Conservation (phyloP, 23 red algal genomes). For the Gracilaria caudata region DNA sequence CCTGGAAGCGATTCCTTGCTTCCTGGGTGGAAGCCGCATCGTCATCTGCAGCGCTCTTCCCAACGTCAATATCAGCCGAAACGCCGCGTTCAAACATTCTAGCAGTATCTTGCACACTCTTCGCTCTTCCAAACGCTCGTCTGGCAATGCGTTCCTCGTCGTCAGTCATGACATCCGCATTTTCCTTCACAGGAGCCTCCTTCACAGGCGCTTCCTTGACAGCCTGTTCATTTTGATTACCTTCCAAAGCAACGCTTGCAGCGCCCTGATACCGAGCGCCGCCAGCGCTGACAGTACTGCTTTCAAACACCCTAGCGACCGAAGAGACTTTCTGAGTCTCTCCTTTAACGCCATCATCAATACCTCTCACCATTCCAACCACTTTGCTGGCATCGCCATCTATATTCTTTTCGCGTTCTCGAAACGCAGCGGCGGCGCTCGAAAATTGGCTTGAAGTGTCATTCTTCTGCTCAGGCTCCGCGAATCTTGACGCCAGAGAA, state of each 20-base stretch:
- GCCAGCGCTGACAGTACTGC: background rate
- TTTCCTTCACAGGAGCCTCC: background rate
- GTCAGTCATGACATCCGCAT: background rate
- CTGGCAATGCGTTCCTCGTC: background rate
- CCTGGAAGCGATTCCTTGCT: background rate
- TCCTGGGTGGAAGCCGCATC: background rate
- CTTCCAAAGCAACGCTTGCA: background rate
- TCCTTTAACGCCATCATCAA: background rate
- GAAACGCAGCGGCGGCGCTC: slow-evolving; percentile 5
- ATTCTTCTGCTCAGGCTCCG: background rate
- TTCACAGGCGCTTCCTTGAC: background rate
- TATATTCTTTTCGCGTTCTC: background rate
- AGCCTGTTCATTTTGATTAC: background rate
- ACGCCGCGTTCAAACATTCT: slow-evolving; percentile 30
- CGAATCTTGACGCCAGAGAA: background rate
- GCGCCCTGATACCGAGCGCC: background rate
- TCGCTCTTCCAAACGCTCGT: slow-evolving; percentile 11
- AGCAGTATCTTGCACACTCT: slow-evolving; percentile 10
- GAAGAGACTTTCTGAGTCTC: background rate
- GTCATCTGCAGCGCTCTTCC: background rate
- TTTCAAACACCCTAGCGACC: background rate
- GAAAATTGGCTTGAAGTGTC: background rate
- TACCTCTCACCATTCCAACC: background rate
- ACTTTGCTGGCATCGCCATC: background rate
- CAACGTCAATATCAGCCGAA: background rate